These are phyloP conservation scores for Monosporascus sp. DNA, from an alignment of 2,329 filamentous ascomycete species.

Conservation along the genomic window DNA sequence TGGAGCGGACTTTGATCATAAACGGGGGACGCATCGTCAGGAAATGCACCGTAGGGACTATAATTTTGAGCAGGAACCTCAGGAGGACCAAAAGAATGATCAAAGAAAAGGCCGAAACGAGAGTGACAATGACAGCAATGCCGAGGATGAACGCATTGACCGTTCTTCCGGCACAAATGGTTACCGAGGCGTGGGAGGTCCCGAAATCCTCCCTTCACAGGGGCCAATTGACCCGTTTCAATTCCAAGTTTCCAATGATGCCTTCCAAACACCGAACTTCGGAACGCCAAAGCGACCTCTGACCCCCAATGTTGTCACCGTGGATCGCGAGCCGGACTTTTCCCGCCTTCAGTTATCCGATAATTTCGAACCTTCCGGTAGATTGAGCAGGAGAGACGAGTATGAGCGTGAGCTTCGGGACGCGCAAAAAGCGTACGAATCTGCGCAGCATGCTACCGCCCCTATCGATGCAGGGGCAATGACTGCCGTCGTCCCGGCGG, in stretches of 20 bases:
- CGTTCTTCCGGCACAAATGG: conserved; percentile 15
- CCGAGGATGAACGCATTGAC: conserved; percentile 12
- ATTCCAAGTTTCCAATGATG: conserved; percentile 50
- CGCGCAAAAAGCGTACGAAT: conserved; percentile 39
- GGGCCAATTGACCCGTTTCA: conserved; percentile 52
- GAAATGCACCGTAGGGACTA: conserved; percentile 24
- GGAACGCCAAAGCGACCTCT: conserved; percentile 37
- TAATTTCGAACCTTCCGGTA: conserved; percentile 26
- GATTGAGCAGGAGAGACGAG: conserved; percentile 46
- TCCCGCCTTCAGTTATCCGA: conserved; percentile 24
- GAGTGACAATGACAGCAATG: conserved; percentile 16
- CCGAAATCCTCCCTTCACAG: conserved; percentile 19
- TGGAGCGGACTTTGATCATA: conserved; percentile 12
- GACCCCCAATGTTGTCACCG: conserved; percentile 47
- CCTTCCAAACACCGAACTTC: conserved; percentile 42
- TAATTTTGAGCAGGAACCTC: conserved; percentile 22
- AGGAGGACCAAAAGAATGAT: conserved; percentile 17
- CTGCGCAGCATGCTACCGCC: conserved; percentile 43
- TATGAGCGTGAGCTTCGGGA: conserved; percentile 44
- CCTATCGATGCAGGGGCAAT: conserved; percentile 44
- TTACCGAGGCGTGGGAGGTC: conserved; percentile 23
- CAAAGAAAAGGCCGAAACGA: conserved; percentile 24
- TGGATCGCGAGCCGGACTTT: conserved; percentile 50
- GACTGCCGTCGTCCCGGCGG: conserved; percentile 40
- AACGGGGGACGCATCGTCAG: conserved; percentile 15